phyloP scores from a whole-genome alignment of 1,284 basidiomycete species.

The Papiliotrema terrestris region DNA sequence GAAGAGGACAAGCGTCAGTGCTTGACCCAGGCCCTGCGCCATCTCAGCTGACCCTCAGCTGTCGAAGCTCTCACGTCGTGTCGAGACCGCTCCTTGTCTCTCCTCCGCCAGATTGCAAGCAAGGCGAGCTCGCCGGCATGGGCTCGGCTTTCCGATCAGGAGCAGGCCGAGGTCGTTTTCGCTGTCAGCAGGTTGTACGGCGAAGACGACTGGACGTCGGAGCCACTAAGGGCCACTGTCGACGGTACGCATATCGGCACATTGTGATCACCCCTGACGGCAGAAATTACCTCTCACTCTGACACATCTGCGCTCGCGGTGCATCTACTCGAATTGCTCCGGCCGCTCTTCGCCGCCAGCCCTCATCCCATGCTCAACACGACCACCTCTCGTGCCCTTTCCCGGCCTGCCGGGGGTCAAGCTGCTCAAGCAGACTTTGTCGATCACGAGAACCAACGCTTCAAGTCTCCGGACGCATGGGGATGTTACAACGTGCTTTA shows the following conservation, averaged over 20 bases:
- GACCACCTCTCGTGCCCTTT: conserved; percentile 22
- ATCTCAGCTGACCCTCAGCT: conserved; percentile 6
- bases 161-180: conserved; percentile 20
- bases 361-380: conserved; percentile 32
- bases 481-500: conserved; percentile 33
- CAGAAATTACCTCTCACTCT: conserved; percentile 6
- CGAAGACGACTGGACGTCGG: conserved; percentile 28
- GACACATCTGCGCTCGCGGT: conserved; percentile 10
- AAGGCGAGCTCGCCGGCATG: conserved; percentile 12
- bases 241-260: conserved; percentile 19
- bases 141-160: conserved; percentile 16
- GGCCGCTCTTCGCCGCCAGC: conserved; percentile 24
- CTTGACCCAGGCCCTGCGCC: neutral
- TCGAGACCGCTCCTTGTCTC: conserved; percentile 3
- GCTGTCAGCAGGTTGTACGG: conserved; percentile 28
- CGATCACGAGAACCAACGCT: conserved; percentile 23
- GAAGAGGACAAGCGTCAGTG: conserved; percentile 18
- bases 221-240: conserved; percentile 11
- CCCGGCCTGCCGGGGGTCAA: conserved; percentile 25
- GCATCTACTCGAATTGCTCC: conserved; percentile 22
- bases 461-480: conserved; percentile 30
- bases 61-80: conserved; percentile 6
- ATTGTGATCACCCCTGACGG: neutral
- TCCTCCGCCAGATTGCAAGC: conserved; percentile 12
- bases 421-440: conserved; percentile 33